phyloP scores from a whole-genome alignment of 371 early-diverging fungal species.

The Mucor sp. region DNA sequence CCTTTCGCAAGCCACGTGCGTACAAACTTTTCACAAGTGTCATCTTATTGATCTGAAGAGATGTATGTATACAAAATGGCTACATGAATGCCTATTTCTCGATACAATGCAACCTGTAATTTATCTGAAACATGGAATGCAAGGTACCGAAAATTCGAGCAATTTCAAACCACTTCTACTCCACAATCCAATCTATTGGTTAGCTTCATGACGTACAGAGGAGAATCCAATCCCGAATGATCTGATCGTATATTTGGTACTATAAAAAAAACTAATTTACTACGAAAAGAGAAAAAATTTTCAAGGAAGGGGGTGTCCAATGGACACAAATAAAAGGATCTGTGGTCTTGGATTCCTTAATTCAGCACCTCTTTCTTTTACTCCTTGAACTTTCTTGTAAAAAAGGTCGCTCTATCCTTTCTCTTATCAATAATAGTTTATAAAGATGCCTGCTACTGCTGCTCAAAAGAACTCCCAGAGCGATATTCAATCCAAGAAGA shows the following conservation, averaged over 20 bases:
- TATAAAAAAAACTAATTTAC: not conserved
- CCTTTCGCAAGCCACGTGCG: slow-evolving; percentile 1
- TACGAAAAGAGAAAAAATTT: slow-evolving; percentile 4
- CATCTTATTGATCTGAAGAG: not conserved
- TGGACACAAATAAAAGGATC: not conserved
- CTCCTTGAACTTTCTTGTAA: slow-evolving; percentile 1
- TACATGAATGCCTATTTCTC: not conserved
- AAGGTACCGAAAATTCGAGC: not conserved
- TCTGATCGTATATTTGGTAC: not conserved
- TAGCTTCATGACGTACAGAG: not conserved
- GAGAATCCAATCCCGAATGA: not conserved
- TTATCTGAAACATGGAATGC: not conserved
- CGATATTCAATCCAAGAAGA: slow-evolving; percentile 44
- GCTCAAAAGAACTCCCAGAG: slow-evolving; percentile 27
- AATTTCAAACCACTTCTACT: not conserved
- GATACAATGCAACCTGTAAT: not conserved
- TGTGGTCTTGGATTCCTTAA: not conserved
- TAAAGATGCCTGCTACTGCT: slow-evolving; percentile 12
- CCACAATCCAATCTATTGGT: not conserved
- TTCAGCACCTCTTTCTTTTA: not conserved
- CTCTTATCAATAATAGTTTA: not conserved
- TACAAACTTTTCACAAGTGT: not conserved
- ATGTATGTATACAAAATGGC: not conserved
- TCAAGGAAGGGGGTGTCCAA: not conserved
- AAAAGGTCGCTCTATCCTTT: slow-evolving; percentile 9